Evolutionary conservation across 139 green algal genomes (phyloP).

Genomic region (Chlamydomonas sphaeroides): DNA sequence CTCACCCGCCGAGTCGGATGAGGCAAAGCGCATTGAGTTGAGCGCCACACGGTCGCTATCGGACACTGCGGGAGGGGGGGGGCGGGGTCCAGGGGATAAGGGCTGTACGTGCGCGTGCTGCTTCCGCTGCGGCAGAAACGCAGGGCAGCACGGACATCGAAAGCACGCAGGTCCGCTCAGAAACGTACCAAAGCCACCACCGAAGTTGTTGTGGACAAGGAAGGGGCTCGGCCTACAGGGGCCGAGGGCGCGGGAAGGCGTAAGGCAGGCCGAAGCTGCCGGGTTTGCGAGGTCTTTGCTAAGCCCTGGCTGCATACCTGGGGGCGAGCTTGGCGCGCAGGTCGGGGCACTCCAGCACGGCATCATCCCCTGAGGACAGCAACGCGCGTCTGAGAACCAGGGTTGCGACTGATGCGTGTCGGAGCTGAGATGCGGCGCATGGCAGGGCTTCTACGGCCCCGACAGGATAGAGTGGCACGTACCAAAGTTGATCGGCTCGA

Average conservation of each 20-base stretch:
- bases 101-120: too few relatives aligned
- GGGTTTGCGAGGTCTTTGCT: too few relatives aligned
- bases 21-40: constrained; percentile 84
- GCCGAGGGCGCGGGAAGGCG: too few relatives aligned
- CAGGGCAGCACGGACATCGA: too few relatives aligned
- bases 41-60: constrained; percentile 86
- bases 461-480: not conserved
- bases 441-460: not conserved
- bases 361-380: constrained; percentile 47
- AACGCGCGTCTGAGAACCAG: too few relatives aligned
- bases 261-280: too few relatives aligned
- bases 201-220: constrained; percentile 78
- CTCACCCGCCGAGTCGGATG: constrained; percentile 66
- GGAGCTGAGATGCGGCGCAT: not conserved
- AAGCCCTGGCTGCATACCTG: constrained; percentile 54
- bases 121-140: too few relatives aligned
- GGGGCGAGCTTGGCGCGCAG: constrained; percentile 57
- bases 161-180: too few relatives aligned
- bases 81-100: too few relatives aligned
- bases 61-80: constrained; percentile 54
- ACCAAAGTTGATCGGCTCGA: constrained; percentile 37
- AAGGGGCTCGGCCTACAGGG: constrained; percentile 66
- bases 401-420: too few relatives aligned
- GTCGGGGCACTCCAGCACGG: constrained; percentile 72
- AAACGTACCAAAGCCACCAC: constrained; percentile 86